These are phyloP conservation scores for Acer campestre DNA, from an alignment of 345 rosid genomes.

Conservation along the genomic window DNA sequence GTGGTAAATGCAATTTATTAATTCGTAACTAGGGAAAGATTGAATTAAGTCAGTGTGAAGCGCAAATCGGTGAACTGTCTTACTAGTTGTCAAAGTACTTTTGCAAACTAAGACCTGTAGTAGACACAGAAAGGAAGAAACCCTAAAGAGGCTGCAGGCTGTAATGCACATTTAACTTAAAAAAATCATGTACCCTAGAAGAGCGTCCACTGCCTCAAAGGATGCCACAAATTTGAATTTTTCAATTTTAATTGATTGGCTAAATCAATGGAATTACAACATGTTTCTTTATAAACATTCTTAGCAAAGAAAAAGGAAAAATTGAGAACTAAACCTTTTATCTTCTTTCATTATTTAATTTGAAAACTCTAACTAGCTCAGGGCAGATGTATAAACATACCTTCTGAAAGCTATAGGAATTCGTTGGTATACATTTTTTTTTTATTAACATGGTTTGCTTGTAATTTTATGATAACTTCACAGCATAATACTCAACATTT, in stretches of 20 bases:
- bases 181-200: not conserved
- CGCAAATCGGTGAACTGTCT: not conserved
- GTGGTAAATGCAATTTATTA: not conserved
- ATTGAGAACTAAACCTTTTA: not conserved
- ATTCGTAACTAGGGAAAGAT: not conserved
- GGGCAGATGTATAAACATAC: not conserved
- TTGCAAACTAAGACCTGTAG: conserved; percentile 1
- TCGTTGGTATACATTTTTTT: not conserved
- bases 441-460: not conserved
- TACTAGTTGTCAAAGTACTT: not conserved
- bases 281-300: not conserved
- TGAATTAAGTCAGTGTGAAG: not conserved
- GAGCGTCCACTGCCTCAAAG: not conserved
- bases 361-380: not conserved
- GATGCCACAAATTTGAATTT: not conserved
- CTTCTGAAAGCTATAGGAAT: not conserved
- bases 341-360: not conserved
- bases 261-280: not conserved
- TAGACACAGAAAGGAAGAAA: not conserved
- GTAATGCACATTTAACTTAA: not conserved
- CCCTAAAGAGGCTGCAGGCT: not conserved
- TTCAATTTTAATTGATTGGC: not conserved
- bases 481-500: conserved; percentile 2
- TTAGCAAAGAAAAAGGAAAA: not conserved
- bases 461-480: not conserved